A percentile compares a stretch with the other conserved stretches of the same genome.
Evolutionary conservation across 176 grass and related monocot genomes (phyloP).

Genomic region (Musa troglodytarum): DNA sequence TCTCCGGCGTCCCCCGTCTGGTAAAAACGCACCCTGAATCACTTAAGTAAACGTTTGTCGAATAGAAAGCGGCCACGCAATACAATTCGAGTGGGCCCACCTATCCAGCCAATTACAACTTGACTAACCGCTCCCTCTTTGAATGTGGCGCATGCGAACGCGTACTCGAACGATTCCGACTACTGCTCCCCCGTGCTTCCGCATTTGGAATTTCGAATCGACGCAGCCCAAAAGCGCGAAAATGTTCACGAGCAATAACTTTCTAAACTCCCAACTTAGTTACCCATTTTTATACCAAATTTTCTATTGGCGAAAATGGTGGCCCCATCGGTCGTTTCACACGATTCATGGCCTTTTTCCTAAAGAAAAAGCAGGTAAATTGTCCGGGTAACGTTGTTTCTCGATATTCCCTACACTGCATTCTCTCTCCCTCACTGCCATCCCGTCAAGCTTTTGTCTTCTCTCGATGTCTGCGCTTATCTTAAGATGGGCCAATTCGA

Average conservation of each 20-base stretch:
- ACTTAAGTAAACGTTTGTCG: too few relatives aligned
- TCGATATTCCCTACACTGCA: background rate
- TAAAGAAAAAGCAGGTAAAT: background rate
- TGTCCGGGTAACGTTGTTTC: background rate
- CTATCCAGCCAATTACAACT: too few relatives aligned
- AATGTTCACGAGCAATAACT: background rate
- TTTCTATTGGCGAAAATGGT: background rate
- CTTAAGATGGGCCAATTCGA: slow-evolving; percentile 5
- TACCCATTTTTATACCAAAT: background rate
- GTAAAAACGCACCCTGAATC: too few relatives aligned
- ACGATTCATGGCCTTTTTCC: background rate
- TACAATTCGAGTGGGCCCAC: too few relatives aligned
- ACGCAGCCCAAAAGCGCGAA: background rate
- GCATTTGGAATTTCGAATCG: slow-evolving; percentile 10
- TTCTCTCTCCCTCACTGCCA: background rate
- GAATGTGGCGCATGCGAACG: background rate
- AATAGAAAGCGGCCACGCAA: too few relatives aligned
- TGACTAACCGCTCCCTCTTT: too few relatives aligned
- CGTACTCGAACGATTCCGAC: background rate
- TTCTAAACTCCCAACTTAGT: background rate
- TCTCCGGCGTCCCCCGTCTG: too few relatives aligned
- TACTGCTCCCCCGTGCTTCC: background rate
- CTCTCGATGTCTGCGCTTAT: slow-evolving; percentile 1
- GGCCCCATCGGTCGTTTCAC: background rate
- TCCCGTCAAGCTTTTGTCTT: background rate